phyloP scores from a whole-genome alignment of 2,329 filamentous ascomycete genomes.

The Aspergillus puulaauensis region DNA sequence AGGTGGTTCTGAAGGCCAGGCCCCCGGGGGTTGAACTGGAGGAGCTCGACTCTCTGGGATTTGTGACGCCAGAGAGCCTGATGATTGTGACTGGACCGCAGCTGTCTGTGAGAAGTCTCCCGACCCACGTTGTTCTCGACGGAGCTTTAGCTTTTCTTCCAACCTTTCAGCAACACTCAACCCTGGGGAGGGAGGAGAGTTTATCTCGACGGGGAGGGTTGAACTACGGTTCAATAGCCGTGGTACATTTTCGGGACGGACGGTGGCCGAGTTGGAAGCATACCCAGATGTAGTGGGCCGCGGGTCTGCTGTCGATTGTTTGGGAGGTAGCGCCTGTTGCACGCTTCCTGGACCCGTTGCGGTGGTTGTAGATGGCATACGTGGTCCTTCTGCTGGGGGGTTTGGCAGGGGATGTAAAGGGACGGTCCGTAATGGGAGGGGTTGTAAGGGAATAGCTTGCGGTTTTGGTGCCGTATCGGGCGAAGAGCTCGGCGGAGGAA shows the following conservation, averaged over 20 bases:
- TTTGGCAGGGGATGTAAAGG: background rate
- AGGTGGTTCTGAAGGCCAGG: background rate
- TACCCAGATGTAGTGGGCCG: slow-evolving; percentile 21
- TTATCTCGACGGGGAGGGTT: background rate
- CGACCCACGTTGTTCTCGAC: slow-evolving; percentile 27
- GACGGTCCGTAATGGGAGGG: background rate
- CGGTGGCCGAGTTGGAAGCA: slow-evolving; percentile 22
- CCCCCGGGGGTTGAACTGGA: background rate
- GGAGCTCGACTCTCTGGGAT: background rate
- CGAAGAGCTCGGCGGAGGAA: background rate
- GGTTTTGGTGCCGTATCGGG: background rate
- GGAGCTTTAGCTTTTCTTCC: slow-evolving; percentile 34
- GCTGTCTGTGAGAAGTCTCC: slow-evolving; percentile 10
- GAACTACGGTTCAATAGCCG: background rate
- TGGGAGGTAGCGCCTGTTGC: slow-evolving; percentile 13
- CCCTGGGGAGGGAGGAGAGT: slow-evolving; percentile 4
- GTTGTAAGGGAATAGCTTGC: background rate
- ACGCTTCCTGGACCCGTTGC: slow-evolving; percentile 22
- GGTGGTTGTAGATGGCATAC: background rate
- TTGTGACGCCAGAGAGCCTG: background rate
- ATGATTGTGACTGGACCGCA: background rate
- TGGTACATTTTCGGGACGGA: background rate
- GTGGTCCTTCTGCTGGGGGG: background rate
- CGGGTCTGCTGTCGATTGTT: slow-evolving; percentile 3
- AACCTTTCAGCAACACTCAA: slow-evolving; percentile 29